phyloP scores from a whole-genome alignment of 1,139 yeast genomes.

The Waltiozyma sp. region DNA sequence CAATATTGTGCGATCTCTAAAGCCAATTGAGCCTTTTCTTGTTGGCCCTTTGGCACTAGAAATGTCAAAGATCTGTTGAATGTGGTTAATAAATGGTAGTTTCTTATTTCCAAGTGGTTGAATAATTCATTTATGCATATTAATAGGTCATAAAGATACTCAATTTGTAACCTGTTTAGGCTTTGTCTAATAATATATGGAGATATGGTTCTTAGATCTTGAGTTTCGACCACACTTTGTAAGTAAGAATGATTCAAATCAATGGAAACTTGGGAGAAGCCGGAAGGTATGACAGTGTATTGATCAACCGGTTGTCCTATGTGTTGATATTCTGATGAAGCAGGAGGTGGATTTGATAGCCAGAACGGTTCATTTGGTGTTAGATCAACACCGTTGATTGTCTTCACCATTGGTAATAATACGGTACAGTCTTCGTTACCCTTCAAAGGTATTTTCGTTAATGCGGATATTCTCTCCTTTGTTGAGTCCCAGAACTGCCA shows the following conservation, averaged over 20 bases:
- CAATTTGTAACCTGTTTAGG: not conserved
- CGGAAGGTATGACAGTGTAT: conserved; percentile 1
- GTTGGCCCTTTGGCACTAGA: not conserved
- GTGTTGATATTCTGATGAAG: not conserved
- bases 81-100: conserved; percentile 1
- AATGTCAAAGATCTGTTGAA: conserved; percentile 2
- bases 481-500: not conserved
- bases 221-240: not conserved
- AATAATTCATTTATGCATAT: conserved; percentile 1
- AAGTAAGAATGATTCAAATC: conserved; percentile 1
- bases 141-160: conserved; percentile 1
- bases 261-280: not conserved
- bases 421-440: not conserved
- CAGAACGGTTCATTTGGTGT: conserved; percentile 3
- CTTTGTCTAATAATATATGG: conserved; percentile 2
- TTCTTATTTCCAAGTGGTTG: not conserved
- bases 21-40: not conserved
- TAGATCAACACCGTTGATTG: not conserved
- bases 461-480: not conserved
- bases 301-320: conserved; percentile 1
- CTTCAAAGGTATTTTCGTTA: not conserved
- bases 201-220: not conserved
- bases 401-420: not conserved
- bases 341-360: not conserved
- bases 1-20: not conserved